Percentiles rank a stretch among this genome's conserved stretches.
Conservation (phyloP, 2,329 filamentous ascomycete genomes). For the Calonectria multiphialidica region DNA sequence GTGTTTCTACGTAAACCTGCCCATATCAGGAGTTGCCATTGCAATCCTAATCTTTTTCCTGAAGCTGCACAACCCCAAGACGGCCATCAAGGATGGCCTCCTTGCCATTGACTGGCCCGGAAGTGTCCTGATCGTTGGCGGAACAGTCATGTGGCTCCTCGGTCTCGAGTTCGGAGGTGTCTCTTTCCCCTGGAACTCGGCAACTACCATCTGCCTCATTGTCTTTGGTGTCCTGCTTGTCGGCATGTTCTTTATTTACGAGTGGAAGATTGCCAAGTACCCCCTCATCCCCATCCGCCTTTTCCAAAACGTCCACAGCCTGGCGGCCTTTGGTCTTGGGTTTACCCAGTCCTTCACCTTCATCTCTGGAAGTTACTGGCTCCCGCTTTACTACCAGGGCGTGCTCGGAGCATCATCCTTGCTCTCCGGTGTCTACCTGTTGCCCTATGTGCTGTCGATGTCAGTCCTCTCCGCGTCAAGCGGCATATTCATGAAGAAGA, state of each 20-base stretch:
- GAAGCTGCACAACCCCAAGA: slow-evolving; percentile 76
- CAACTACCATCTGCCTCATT: slow-evolving; percentile 81
- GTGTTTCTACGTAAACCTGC: slow-evolving; percentile 77
- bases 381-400: slow-evolving; percentile 88
- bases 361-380: slow-evolving; percentile 82
- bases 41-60: slow-evolving; percentile 70
- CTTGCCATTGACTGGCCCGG: slow-evolving; percentile 72
- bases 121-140: slow-evolving; percentile 74
- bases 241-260: slow-evolving; percentile 77
- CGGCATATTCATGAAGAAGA: slow-evolving; percentile 71
- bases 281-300: slow-evolving; percentile 83
- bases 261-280: slow-evolving; percentile 79
- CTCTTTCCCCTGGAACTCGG: slow-evolving; percentile 78
- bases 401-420: slow-evolving; percentile 77
- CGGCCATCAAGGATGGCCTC: slow-evolving; percentile 71
- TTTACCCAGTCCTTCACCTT: slow-evolving; percentile 84
- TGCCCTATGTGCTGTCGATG: slow-evolving; percentile 77
- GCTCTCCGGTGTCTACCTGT: slow-evolving; percentile 79
- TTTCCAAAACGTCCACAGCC: slow-evolving; percentile 75
- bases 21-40: slow-evolving; percentile 60
- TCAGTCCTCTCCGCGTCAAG: slow-evolving; percentile 71
- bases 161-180: slow-evolving; percentile 89
- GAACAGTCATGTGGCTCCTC: slow-evolving; percentile 87
- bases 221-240: slow-evolving; percentile 77
- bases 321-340: slow-evolving; percentile 73